phyloP scores from a whole-genome alignment of 202 grass and related monocot genomes.

The Eragrostis tef region DNA sequence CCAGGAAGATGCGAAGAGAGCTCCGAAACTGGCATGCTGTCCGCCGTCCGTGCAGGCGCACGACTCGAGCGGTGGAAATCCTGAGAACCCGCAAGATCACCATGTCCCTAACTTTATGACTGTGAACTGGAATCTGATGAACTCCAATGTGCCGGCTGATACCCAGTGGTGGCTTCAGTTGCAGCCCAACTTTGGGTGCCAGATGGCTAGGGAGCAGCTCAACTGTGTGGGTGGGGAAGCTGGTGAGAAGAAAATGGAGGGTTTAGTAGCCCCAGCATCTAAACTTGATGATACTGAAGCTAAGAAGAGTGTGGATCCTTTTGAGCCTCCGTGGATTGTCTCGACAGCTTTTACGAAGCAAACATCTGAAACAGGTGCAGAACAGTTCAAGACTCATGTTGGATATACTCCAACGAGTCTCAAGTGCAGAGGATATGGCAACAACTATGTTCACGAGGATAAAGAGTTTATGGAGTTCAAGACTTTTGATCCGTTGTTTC shows the following conservation, averaged over 20 bases:
- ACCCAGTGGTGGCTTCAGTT: conserved; percentile 87
- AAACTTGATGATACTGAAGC: conserved; percentile 37
- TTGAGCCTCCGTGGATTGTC: conserved; percentile 53
- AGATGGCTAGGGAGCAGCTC: conserved; percentile 51
- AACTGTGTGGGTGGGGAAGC: conserved; percentile 41
- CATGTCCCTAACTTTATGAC: conserved; percentile 60
- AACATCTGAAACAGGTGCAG: conserved; percentile 43
- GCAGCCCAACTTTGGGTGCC: conserved; percentile 78
- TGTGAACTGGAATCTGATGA: conserved; percentile 67
- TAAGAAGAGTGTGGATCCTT: conserved; percentile 39
- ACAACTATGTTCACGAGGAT: conserved; percentile 46
- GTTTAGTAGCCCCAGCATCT: conserved; percentile 26
- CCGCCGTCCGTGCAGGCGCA: conserved; percentile 44
- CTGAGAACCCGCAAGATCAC: conserved; percentile 44
- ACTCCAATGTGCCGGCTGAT: conserved; percentile 61
- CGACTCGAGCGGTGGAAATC: conserved; percentile 44
- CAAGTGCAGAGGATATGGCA: conserved; percentile 50
- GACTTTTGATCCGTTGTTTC: conserved; percentile 56
- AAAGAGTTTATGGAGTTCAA: conserved; percentile 62
- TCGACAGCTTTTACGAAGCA: conserved; percentile 63
- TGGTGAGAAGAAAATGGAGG: conserved; percentile 45
- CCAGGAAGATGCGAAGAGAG: conserved; percentile 93
- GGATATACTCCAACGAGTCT: conserved; percentile 30
- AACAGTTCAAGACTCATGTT: conserved; percentile 46
- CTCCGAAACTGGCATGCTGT: conserved; percentile 74